Conservation (phyloP, 139 green algal genomes). For the Tetraselmis striata region DNA sequence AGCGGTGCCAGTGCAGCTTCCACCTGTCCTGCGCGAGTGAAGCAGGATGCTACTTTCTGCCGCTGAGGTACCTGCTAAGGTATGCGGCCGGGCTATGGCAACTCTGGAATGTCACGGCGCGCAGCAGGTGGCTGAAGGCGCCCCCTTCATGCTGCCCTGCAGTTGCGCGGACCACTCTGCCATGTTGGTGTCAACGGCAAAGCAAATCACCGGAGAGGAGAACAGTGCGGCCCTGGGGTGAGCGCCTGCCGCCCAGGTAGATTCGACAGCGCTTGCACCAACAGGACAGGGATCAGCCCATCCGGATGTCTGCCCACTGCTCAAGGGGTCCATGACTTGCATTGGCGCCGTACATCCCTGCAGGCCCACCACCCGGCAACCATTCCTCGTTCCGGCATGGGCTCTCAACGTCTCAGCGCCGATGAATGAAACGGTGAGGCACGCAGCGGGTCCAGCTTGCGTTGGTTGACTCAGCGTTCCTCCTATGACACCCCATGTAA, state of each 20-base stretch:
- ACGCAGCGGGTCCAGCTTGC: too few species aligned
- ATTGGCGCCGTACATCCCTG: neutral
- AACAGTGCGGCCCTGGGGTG: neutral
- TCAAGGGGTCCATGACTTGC: too few species aligned
- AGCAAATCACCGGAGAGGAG: neutral
- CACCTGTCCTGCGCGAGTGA: neutral
- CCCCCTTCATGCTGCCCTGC: neutral
- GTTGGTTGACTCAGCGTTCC: too few species aligned
- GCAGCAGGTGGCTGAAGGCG: neutral
- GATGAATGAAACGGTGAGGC: too few species aligned
- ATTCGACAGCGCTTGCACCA: too few species aligned
- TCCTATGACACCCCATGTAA: too few species aligned
- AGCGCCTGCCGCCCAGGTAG: too few species aligned
- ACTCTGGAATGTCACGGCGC: too few species aligned
- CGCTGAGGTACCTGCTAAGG: neutral
- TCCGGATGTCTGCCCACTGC: too few species aligned
- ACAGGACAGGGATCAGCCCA: too few species aligned
- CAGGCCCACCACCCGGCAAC: neutral
- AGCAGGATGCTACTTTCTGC: neutral
- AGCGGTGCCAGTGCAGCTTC: neutral
- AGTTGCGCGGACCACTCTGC: neutral
- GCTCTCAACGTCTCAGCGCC: neutral
- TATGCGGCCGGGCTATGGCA: too few species aligned
- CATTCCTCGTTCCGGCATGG: neutral
- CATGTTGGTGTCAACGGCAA: neutral